phyloP scores from a whole-genome alignment of 202 grass and related monocot species.

The Eragrostis tef region DNA sequence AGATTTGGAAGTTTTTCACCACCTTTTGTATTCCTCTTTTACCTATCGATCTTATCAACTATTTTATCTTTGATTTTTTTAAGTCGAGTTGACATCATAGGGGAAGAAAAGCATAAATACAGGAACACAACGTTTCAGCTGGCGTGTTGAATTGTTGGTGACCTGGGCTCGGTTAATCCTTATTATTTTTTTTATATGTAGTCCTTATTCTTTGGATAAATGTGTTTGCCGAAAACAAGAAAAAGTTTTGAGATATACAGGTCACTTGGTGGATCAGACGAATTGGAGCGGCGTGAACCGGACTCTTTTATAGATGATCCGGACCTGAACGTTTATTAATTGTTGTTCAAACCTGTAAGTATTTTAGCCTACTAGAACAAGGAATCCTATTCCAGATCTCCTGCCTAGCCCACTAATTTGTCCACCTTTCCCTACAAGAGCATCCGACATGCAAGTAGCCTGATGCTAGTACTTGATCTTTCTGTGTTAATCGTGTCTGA shows the following conservation, averaged over 20 bases:
- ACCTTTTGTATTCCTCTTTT: neutral
- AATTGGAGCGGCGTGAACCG: neutral
- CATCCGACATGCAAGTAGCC: conserved; percentile 37
- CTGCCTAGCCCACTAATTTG: conserved; percentile 30
- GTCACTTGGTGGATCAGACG: neutral
- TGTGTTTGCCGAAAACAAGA: neutral
- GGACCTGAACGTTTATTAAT: conserved; percentile 43
- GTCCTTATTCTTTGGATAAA: no score
- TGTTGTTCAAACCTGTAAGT: conserved; percentile 3
- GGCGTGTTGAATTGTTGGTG: neutral
- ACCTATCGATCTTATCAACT: neutral
- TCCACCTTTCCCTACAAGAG: conserved; percentile 7
- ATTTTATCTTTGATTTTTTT: neutral
- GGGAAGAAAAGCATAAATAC: neutral
- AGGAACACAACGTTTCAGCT: neutral
- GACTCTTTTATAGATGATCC: conserved; percentile 14
- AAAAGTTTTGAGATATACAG: neutral
- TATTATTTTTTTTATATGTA: neutral
- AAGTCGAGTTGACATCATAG: neutral
- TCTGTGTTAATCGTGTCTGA: neutral
- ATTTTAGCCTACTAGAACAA: conserved; percentile 1
- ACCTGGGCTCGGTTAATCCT: neutral
- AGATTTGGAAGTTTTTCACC: neutral
- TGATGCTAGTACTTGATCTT: conserved; percentile 24
- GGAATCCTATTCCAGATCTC: conserved; percentile 44